These are phyloP conservation scores for Aspergillus tubingensis DNA, from an alignment of 2,329 filamentous ascomycete species.

Conservation along the genomic window DNA sequence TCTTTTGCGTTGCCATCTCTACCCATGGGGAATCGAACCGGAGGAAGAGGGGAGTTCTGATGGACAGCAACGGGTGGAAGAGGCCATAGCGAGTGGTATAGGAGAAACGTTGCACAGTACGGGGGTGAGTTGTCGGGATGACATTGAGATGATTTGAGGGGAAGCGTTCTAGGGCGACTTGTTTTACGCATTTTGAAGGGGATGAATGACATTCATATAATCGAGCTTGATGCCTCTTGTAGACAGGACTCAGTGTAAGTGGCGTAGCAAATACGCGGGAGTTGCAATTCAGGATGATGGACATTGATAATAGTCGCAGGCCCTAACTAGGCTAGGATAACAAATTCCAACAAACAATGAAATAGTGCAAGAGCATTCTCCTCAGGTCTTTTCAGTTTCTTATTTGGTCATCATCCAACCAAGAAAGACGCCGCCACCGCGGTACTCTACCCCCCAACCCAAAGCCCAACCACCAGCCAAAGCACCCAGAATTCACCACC, in stretches of 20 bases:
- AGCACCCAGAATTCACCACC: slow-evolving; percentile 19
- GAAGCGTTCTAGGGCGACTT: background rate
- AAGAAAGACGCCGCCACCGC: slow-evolving; percentile 29
- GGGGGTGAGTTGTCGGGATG: background rate
- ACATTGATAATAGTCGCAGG: background rate
- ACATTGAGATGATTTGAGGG: background rate
- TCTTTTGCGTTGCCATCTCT: slow-evolving; percentile 12
- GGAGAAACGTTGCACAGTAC: background rate
- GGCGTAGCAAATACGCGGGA: background rate
- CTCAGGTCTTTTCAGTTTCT: slow-evolving; percentile 52
- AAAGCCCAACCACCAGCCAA: slow-evolving; percentile 12
- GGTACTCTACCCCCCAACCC: slow-evolving; percentile 27
- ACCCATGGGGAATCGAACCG: background rate
- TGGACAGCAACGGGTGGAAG: background rate
- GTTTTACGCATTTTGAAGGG: background rate
- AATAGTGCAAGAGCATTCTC: slow-evolving; percentile 26
- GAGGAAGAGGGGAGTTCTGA: background rate
- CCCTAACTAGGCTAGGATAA: too few relatives aligned
- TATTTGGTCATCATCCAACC: slow-evolving; percentile 42
- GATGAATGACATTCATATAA: slow-evolving; percentile 1
- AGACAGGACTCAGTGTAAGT: background rate
- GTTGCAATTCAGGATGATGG: background rate
- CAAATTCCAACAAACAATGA: background rate
- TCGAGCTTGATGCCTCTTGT: background rate
- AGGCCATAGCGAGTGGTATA: background rate